Evolutionary conservation across 2,329 filamentous ascomycete genomes (phyloP).

Genomic region (Penicillium sp.): DNA sequence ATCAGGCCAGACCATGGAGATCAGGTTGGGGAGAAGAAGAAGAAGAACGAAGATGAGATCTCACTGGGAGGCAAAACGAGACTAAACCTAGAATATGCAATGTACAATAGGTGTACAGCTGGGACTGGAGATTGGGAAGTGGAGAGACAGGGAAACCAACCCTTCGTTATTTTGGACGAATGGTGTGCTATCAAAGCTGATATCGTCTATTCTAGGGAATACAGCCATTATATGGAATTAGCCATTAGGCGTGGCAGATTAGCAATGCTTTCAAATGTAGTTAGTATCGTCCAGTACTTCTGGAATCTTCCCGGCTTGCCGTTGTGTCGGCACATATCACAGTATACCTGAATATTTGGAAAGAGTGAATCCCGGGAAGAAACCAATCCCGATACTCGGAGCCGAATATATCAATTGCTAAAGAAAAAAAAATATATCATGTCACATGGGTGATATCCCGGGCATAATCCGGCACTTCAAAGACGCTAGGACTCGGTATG

Average conservation of each 20-base stretch:
- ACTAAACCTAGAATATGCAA: neutral
- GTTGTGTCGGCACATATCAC: constrained; percentile 5
- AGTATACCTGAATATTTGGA: constrained; percentile 1
- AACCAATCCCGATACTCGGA: constrained; percentile 5
- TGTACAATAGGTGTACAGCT: neutral
- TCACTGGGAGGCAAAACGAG: constrained; percentile 18
- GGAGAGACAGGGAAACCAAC: neutral
- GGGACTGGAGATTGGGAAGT: constrained; percentile 3
- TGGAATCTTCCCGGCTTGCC: constrained; percentile 23
- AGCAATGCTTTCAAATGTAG: neutral
- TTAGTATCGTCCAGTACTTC: neutral
- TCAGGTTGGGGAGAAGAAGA: neutral
- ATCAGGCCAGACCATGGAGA: too few relatives aligned
- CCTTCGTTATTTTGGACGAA: neutral
- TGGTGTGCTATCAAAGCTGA: neutral
- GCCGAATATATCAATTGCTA: neutral
- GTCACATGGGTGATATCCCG: constrained; percentile 6
- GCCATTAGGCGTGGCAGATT: neutral
- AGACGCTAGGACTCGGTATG: constrained; percentile 5
- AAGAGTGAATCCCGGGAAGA: constrained; percentile 1
- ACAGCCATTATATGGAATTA: neutral
- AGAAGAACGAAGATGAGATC: neutral
- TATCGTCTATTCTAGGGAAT: neutral
- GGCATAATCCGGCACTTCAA: constrained; percentile 10
- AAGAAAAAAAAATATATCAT: neutral